These are phyloP conservation scores for Phlebopus sp. DNA, from an alignment of 1,284 basidiomycete genomes.

Conservation along the genomic window DNA sequence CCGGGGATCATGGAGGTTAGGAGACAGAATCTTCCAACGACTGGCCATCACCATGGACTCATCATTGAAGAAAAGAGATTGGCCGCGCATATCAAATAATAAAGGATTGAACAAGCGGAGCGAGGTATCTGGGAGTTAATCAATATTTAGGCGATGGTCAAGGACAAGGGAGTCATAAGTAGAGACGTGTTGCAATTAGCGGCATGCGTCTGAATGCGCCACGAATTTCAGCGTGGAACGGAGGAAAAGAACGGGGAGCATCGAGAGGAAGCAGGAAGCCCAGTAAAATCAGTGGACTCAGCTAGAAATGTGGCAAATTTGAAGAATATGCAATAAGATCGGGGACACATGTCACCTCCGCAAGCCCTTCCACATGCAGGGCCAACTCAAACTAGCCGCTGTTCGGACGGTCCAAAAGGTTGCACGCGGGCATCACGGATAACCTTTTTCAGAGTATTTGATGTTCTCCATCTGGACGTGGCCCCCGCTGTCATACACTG, in stretches of 20 bases:
- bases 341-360: slow-evolving; percentile 16
- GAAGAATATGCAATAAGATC: slow-evolving; percentile 27
- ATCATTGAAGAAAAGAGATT: no score
- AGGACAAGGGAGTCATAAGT: slow-evolving; percentile 8
- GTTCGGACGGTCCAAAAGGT: not conserved
- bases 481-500: slow-evolving; percentile 18
- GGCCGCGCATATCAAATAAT: no score
- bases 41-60: no score
- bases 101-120: no score
- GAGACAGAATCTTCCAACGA: not conserved
- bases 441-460: slow-evolving; percentile 25
- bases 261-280: slow-evolving; percentile 9
- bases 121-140: no score
- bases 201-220: slow-evolving; percentile 12
- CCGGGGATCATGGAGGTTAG: not conserved
- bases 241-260: not conserved
- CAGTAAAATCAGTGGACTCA: slow-evolving; percentile 20
- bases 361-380: slow-evolving; percentile 1
- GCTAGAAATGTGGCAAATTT: slow-evolving; percentile 15
- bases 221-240: slow-evolving; percentile 3
- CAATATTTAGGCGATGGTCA: no score
- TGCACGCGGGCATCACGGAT: slow-evolving; percentile 25
- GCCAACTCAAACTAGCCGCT: not conserved
- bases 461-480: slow-evolving; percentile 19
- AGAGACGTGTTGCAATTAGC: slow-evolving; percentile 12